Evolutionary conservation across 2,329 filamentous ascomycete genomes (phyloP).

Genomic region (Xylariomycetidae sp.): DNA sequence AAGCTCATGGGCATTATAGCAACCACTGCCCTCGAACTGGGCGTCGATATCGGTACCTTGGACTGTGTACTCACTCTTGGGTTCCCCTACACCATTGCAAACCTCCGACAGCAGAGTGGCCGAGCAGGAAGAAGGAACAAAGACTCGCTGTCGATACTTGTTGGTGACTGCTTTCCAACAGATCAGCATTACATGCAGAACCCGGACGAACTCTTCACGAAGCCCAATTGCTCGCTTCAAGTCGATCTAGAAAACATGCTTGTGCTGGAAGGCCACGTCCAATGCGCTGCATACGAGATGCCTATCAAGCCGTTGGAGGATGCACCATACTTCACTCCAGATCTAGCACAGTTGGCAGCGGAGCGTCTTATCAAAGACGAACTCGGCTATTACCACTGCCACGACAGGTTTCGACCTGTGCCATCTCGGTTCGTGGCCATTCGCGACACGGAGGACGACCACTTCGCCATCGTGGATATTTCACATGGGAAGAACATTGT

Average conservation of each 20-base stretch:
- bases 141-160: conserved; percentile 82
- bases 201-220: conserved; percentile 86
- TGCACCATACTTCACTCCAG: conserved; percentile 68
- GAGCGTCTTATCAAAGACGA: conserved; percentile 70
- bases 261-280: conserved; percentile 86
- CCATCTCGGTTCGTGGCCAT: conserved; percentile 83
- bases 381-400: conserved; percentile 82
- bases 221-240: conserved; percentile 81
- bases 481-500: conserved; percentile 78
- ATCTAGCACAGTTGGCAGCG: conserved; percentile 63
- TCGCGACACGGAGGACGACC: conserved; percentile 79
- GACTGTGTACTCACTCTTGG: conserved; percentile 92
- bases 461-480: conserved; percentile 88
- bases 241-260: conserved; percentile 91
- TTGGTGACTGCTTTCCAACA: conserved; percentile 83
- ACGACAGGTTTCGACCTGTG: conserved; percentile 77
- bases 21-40: conserved; percentile 86
- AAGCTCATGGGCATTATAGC: conserved; percentile 89
- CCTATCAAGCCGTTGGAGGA: conserved; percentile 78
- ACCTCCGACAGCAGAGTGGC: conserved; percentile 89
- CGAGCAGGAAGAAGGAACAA: conserved; percentile 87
- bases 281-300: conserved; percentile 94
- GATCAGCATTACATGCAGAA: conserved; percentile 98
- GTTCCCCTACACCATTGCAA: conserved; percentile 93
- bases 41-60: conserved; percentile 89